Evolutionary conservation across 257 asterid species (phyloP), one percentile per base, ranked within the genome.

Genomic region (Solanum ossicruentum): DNA sequence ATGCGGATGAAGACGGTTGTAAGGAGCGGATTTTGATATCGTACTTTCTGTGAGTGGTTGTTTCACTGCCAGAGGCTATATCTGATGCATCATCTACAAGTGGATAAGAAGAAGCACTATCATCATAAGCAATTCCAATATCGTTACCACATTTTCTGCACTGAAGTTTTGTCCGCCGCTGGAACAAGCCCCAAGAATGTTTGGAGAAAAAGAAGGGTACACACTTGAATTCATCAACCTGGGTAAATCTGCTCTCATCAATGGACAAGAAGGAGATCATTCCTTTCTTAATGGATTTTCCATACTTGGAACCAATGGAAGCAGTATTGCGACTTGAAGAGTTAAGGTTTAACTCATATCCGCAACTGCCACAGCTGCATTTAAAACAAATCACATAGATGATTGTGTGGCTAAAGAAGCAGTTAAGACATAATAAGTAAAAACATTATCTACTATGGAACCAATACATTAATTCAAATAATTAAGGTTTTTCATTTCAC

Each of bases 311-410:
- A 54, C 97, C 98, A 45, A 95, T 95, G 73, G 91, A 88, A 47
- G 95, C 88, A 16, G 95, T 95, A 66, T 95, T 93, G 80, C 98
- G 96, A 86, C 93, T 91, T n/a, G 94, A 93, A 32, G 98, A 95
- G 63, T 89, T 93, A 82, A 93, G 92, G 86, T 93, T 93, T 43
- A 95, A 82, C 85, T 93, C 97, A 79, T 89, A 95, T 13, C 97
- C 97, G 51, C 98, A 95, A 84, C 91, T 92, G 85, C 97, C 98
- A 89, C 98, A 95, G 87, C 98, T 95, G 95, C 94, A 90, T 16
- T 10, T 51, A 26, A 51, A 77, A 77, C 82, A 77, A 26, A 16
- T 51, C n/a, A 4, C 4, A 11, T 10, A 15, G 63, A 26, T 15
- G 63, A 23, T 52, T 77, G 82, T 15, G 13, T 77, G 43, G 36